Evolutionary conservation across 2,329 filamentous ascomycete species (phyloP).

Genomic region (Ophiostoma triangulosporum): DNA sequence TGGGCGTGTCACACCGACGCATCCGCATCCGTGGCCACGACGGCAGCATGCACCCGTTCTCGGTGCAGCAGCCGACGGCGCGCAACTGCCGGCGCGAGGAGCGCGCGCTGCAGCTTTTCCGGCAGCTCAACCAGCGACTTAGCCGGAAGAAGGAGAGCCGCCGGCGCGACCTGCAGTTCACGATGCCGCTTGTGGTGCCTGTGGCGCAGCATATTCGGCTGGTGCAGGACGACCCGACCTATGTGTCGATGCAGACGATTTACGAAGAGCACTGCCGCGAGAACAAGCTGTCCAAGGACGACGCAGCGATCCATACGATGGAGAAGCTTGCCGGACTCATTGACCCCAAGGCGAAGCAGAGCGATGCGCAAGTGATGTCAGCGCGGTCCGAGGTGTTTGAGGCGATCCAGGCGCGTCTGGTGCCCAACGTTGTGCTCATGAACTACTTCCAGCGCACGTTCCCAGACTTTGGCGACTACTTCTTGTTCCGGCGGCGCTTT

Average conservation of each 20-base stretch:
- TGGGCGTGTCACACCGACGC: conserved; percentile 81
- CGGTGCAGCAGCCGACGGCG: conserved; percentile 88
- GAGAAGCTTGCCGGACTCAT: conserved; percentile 73
- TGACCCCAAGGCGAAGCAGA: conserved; percentile 54
- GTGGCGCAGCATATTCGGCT: conserved; percentile 89
- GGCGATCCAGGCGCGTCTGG: conserved; percentile 87
- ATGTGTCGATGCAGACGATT: conserved; percentile 84
- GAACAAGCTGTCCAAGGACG: conserved; percentile 80
- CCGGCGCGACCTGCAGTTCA: conserved; percentile 88
- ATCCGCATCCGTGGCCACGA: conserved; percentile 96
- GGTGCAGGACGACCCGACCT: conserved; percentile 89
- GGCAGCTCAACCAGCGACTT: conserved; percentile 89
- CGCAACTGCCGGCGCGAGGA: conserved; percentile 89
- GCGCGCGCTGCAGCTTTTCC: conserved; percentile 87
- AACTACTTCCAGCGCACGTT: conserved; percentile 85
- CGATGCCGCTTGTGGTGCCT: conserved; percentile 88
- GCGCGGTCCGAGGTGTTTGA: conserved; percentile 84
- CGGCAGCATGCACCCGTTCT: conserved; percentile 91
- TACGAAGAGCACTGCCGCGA: conserved; percentile 94
- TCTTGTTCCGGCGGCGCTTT: conserved; percentile 95
- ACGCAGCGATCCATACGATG: conserved; percentile 88
- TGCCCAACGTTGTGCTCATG: conserved; percentile 66
- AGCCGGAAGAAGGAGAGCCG: conserved; percentile 89
- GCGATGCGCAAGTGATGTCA: conserved; percentile 57
- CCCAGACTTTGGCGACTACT: conserved; percentile 85